Percentiles rank a stretch among this genome's conserved stretches.
These are phyloP conservation scores for Pisolithus tinctorius DNA, from an alignment of 768 basidiomycete species.

Conservation along the genomic window DNA sequence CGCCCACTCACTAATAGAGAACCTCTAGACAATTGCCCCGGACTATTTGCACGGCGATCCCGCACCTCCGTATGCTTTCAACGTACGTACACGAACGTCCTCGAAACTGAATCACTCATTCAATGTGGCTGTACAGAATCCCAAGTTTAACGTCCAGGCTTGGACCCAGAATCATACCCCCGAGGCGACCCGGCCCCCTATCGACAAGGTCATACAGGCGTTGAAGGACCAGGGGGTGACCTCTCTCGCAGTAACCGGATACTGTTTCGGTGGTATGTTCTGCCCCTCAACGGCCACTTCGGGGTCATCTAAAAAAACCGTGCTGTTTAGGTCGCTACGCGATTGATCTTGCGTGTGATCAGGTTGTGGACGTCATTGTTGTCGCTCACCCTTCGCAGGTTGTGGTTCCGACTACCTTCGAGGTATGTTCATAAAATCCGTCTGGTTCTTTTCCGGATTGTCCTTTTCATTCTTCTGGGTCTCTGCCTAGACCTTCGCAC, in stretches of 20 bases:
- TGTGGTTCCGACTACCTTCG: constrained; percentile 30
- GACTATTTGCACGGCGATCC: constrained; percentile 28
- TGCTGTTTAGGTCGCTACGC: constrained; percentile 28
- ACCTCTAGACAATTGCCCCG: constrained; percentile 11
- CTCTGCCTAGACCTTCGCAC: constrained; percentile 23
- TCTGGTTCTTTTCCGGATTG: not conserved
- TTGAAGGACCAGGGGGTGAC: constrained; percentile 34
- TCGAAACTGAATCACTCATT: not conserved
- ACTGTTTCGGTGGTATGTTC: constrained; percentile 33
- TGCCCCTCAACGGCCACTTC: not conserved
- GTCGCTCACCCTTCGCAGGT: constrained; percentile 44
- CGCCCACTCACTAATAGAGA: not conserved
- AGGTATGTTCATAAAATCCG: constrained; percentile 15
- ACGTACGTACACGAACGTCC: constrained; percentile 1
- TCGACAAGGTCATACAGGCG: constrained; percentile 33
- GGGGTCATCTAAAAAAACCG: not conserved
- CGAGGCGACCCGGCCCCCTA: constrained; percentile 24
- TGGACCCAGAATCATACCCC: constrained; percentile 32
- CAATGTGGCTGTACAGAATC: not conserved
- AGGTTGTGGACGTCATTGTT: constrained; percentile 31
- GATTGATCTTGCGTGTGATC: constrained; percentile 40
- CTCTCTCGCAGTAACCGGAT: constrained; percentile 34
- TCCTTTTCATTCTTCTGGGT: not conserved
- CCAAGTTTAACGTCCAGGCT: constrained; percentile 14
- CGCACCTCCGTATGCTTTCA: constrained; percentile 9